Evolutionary conservation across 371 early-diverging fungal species (phyloP).

Genomic region (Umbelopsis sp.): DNA sequence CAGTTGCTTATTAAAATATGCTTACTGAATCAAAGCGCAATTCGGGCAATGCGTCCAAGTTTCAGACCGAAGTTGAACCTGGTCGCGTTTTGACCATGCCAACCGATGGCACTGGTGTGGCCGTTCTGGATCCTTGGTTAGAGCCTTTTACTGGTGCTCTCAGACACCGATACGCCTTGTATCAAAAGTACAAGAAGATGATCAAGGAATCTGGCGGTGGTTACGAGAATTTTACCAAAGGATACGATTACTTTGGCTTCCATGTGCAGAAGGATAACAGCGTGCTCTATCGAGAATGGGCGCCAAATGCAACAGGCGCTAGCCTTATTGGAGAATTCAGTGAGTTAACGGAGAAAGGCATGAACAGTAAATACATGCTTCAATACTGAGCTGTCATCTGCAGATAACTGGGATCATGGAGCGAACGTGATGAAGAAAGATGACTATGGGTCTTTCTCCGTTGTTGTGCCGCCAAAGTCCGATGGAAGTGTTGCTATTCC

Average conservation of each 20-base stretch:
- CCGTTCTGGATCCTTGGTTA: constrained; percentile 73
- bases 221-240: constrained; percentile 78
- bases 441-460: constrained; percentile 81
- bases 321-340: constrained; percentile 94
- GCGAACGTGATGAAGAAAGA: constrained; percentile 79
- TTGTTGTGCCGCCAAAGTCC: constrained; percentile 38
- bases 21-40: not conserved
- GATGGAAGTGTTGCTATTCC: constrained; percentile 75
- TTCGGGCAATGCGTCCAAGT: constrained; percentile 21
- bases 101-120: constrained; percentile 67
- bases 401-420: constrained; percentile 82
- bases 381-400: not conserved
- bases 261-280: constrained; percentile 55
- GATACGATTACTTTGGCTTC: constrained; percentile 84
- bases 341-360: constrained; percentile 38
- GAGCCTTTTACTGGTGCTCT: constrained; percentile 67
- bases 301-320: constrained; percentile 82
- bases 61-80: constrained; percentile 40
- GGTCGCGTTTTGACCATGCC: constrained; percentile 44
- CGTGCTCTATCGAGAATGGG: constrained; percentile 93
- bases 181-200: constrained; percentile 63
- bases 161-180: constrained; percentile 51
- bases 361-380: not conserved
- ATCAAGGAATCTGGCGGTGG: constrained; percentile 77
- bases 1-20: not conserved